phyloP scores from a whole-genome alignment of 192 early-diverging fungal genomes.

The Diversispora epigaea region DNA sequence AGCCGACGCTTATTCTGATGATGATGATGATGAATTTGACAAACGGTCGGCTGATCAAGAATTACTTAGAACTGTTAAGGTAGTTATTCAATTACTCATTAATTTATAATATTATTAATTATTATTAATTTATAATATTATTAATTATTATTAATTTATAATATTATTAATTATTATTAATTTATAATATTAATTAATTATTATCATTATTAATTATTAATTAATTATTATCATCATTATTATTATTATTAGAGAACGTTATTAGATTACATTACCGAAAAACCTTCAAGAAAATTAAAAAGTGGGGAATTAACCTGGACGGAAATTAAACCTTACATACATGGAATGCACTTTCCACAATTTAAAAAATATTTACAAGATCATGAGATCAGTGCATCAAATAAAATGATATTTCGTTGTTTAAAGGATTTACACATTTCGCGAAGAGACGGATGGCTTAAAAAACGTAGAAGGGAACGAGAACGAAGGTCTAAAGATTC shows the following conservation, averaged over 20 bases:
- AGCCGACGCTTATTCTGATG: neutral
- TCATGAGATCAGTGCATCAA: neutral
- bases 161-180: too few species aligned
- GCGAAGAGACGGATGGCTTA: neutral
- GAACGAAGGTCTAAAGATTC: neutral
- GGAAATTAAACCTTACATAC: neutral
- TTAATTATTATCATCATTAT: too few species aligned
- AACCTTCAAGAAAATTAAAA: neutral
- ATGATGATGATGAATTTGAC: neutral
- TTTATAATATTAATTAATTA: too few species aligned
- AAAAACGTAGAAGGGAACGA: neutral
- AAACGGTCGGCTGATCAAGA: neutral
- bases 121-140: too few species aligned
- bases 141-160: too few species aligned
- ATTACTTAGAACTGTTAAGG: neutral
- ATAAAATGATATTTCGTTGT: neutral
- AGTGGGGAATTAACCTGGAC: constrained; percentile 9
- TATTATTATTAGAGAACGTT: too few species aligned
- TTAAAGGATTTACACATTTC: constrained; percentile 5
- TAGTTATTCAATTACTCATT: neutral
- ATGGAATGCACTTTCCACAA: neutral
- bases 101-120: too few species aligned
- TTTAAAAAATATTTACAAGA: constrained; percentile 4
- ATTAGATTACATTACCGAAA: neutral
- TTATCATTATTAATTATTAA: too few species aligned